Percentiles rank a stretch among this genome's conserved stretches.
Conservation (phyloP, 495 filamentous ascomycete genomes). For the Lophiostoma macrostomum region DNA sequence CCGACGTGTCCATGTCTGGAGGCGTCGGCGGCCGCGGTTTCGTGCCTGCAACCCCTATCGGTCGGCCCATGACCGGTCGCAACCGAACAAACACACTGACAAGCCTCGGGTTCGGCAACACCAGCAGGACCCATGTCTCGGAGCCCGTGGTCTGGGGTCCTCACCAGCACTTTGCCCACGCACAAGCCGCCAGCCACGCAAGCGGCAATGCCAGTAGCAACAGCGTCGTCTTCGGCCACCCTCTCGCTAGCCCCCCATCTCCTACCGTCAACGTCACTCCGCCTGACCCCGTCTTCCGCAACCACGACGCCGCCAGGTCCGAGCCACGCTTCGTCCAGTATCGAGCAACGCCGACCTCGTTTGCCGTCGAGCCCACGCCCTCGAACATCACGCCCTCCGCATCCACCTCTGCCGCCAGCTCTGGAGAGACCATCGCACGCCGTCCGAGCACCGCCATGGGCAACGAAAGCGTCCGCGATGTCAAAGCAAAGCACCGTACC, state of each 20-base stretch:
- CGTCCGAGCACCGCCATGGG: neutral
- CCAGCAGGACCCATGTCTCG: conserved; percentile 5
- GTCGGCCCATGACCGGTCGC: neutral
- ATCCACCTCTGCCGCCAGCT: too few species aligned
- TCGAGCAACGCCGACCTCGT: neutral
- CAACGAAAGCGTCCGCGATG: neutral
- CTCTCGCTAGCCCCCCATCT: conserved; percentile 15
- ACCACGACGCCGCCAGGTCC: neutral
- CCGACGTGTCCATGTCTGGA: conserved; percentile 9
- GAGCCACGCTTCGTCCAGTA: conserved; percentile 4
- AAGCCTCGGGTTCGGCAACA: conserved; percentile 10
- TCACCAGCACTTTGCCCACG: conserved; percentile 17
- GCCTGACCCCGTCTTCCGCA: conserved; percentile 15
- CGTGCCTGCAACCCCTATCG: conserved; percentile 23
- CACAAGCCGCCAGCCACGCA: neutral
- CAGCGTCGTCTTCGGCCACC: too few species aligned
- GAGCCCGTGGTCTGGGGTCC: conserved; percentile 28
- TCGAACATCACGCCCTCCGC: neutral
- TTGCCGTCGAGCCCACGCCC: neutral
- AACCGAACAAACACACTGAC: conserved; percentile 17
- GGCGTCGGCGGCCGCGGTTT: conserved; percentile 17
- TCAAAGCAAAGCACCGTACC: too few species aligned
- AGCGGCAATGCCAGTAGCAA: too few species aligned
- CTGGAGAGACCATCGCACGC: too few species aligned
- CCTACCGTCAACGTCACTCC: conserved; percentile 5